A percentile compares a stretch with the other conserved stretches of the same genome.
Evolutionary conservation across 2,329 filamentous ascomycete genomes (phyloP).

Genomic region (Phyllosticta paracitricarpa): DNA sequence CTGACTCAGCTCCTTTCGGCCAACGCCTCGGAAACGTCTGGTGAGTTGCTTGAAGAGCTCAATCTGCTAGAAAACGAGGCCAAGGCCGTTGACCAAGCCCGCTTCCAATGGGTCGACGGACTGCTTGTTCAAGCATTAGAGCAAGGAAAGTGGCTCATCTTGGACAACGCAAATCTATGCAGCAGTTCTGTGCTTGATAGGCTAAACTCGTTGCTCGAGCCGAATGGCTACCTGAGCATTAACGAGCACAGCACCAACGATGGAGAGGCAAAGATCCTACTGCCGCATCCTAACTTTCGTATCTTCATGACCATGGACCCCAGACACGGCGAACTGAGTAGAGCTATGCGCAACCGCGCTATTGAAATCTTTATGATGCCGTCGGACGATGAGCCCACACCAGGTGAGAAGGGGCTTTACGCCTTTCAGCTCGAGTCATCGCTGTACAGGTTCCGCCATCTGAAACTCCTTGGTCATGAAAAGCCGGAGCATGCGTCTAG

Average conservation of each 20-base stretch:
- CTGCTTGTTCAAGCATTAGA: slow-evolving; percentile 80
- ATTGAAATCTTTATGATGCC: slow-evolving; percentile 68
- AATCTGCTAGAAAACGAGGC: slow-evolving; percentile 43
- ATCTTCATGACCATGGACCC: slow-evolving; percentile 93
- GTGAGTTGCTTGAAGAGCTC: slow-evolving; percentile 38
- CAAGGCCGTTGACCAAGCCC: slow-evolving; percentile 56
- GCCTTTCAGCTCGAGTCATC: slow-evolving; percentile 28
- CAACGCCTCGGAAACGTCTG: background rate
- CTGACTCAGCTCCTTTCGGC: background rate
- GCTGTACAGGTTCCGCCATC: slow-evolving; percentile 29
- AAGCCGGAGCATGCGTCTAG: slow-evolving; percentile 6
- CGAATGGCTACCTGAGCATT: slow-evolving; percentile 75
- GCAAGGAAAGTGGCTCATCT: slow-evolving; percentile 79
- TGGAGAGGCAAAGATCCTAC: slow-evolving; percentile 69
- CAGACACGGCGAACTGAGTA: slow-evolving; percentile 81
- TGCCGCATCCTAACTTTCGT: slow-evolving; percentile 76
- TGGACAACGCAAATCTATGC: slow-evolving; percentile 96
- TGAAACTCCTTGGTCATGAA: slow-evolving; percentile 13
- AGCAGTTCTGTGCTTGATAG: slow-evolving; percentile 90
- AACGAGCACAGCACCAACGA: slow-evolving; percentile 84
- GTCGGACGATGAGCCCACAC: slow-evolving; percentile 10
- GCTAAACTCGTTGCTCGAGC: slow-evolving; percentile 88
- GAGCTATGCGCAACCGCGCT: slow-evolving; percentile 92
- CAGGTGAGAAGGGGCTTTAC: slow-evolving; percentile 8
- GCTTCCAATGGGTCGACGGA: slow-evolving; percentile 94